Base-by-base conservation (phyloP, 2,329 filamentous ascomycete species). In the Talaromyces sp. region DNA sequence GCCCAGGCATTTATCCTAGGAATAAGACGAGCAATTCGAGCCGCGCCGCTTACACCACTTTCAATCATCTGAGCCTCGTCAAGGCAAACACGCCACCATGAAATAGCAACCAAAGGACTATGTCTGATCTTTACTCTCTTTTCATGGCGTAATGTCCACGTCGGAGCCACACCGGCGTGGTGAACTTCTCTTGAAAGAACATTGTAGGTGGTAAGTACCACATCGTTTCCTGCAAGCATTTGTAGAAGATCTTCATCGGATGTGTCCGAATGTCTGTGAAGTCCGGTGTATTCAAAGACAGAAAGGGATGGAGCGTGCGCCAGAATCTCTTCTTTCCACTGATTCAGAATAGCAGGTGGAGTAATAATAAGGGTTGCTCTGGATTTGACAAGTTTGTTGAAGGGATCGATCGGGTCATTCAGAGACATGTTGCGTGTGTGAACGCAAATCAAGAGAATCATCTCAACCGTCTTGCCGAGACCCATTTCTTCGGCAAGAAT, bases 1-100 rank as follows among this genome's bases (percentile, higher is more conserved):
- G 89, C 92, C 95, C 95, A 98, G 2, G 92, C 89, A 75, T 96
- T 93, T 65, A 90, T 77, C 31, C 95, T 85, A 52, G 94, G 92
- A 64, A 99, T 89, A 30, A 89, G 79, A 47, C 87, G 86, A 40
- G 92, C 92, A 14, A 97, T 87, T 54, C 83, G 85, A 1, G 95
- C 93, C 31, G 94, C 91, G 67, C 91, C 88, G 68, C 87, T 93
- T 4, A 96, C 87, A 36, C 92, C 92, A 66, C 86, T 94, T 72
- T 98, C 94, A 50, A 98, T 87, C 89, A 96, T 96, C 70, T 99
- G 95, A 0, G 94, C 79, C 68, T 80, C 85, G 66, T 88, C 85
- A 30, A 88, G 78, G 68, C 84, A 86, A 1, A 96, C 85, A 50
- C 94, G 84, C 92, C 92, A 97, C 92, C 92, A 98, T 1, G 83